Base-by-base conservation (phyloP, 2,329 filamentous ascomycete species). In the Pseudogymnoascus sp. region DNA sequence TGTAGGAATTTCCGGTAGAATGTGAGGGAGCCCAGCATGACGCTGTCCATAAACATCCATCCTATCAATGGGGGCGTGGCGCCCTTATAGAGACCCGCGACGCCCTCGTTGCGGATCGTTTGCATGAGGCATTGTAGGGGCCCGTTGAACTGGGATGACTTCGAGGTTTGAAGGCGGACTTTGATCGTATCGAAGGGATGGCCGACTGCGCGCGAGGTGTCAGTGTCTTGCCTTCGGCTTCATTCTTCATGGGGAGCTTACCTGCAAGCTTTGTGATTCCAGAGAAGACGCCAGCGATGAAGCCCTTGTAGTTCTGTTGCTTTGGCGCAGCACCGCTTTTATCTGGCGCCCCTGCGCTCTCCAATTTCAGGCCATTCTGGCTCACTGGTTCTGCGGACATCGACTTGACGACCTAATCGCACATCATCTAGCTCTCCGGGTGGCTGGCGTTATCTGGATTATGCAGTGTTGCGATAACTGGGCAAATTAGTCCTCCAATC, bases 11-110 rank as follows among this genome's bases (percentile, higher is more conserved):
- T 88, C 39, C 93, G 89, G 79, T 97, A 97, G 60, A 96, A 83
- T 23, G 90, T 96, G 68, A 99, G 80, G 16, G 90, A 96, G 45
- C 95, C 95, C 36, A 97, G 83, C 93, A 97, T 96, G 65, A 87
- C 74, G 45, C 79, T 83, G 78, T 99, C 95, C 93, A 97, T 97
- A 72, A 96, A 91, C 89, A 97, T 96, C 95, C 95, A 97, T 70
- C 95, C 95, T 61, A 97, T 86, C 60, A 97, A 80, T 62, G 95
- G 95, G 63, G 93, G 93, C 29, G 90, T 91, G 10, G 92, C 92
- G 71, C 93, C 93, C 78, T 97, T 99, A 82, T 97, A 99, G 45
- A 99, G 80, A 2, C 91, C 95, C 61, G 82, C 77, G 57, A 96
- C 77, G 59, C 93, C 93, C 76, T 99, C 95, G 73, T 92, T 89